A percentile compares a stretch with the other conserved stretches of the same genome.
phyloP scores from a whole-genome alignment of 2,329 filamentous ascomycete genomes.

The Dactylellina sp. region DNA sequence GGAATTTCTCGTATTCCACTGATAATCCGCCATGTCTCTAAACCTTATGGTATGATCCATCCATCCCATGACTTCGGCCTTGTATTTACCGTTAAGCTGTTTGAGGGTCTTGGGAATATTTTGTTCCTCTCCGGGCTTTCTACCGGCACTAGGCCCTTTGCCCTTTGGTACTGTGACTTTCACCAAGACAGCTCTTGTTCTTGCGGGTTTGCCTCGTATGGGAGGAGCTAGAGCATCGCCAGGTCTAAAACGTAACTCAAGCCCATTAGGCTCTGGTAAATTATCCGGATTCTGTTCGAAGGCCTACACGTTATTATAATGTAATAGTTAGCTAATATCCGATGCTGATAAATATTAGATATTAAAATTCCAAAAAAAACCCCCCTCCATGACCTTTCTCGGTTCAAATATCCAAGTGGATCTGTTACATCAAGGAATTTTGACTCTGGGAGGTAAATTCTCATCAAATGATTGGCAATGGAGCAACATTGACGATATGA shows the following conservation, averaged over 20 bases:
- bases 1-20: slow-evolving; percentile 73
- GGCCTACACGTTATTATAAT: slow-evolving; percentile 16
- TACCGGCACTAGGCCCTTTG: slow-evolving; percentile 75
- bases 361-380: background rate
- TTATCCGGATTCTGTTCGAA: slow-evolving; percentile 53
- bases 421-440: no score
- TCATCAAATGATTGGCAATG: no score
- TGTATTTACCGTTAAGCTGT: slow-evolving; percentile 66
- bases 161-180: slow-evolving; percentile 87
- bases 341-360: background rate
- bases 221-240: slow-evolving; percentile 67
- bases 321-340: background rate
- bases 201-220: slow-evolving; percentile 78
- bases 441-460: no score
- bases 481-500: background rate
- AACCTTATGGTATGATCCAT: slow-evolving; percentile 88
- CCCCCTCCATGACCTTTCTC: background rate
- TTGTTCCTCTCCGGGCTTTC: slow-evolving; percentile 64
- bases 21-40: slow-evolving; percentile 85
- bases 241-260: slow-evolving; percentile 47
- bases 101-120: slow-evolving; percentile 59
- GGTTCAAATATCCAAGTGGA: background rate
- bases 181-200: slow-evolving; percentile 84
- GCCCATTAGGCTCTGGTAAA: slow-evolving; percentile 37
- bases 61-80: slow-evolving; percentile 76